phyloP scores from a whole-genome alignment of 139 green algal genomes.

The Volvox reticuliferus region DNA sequence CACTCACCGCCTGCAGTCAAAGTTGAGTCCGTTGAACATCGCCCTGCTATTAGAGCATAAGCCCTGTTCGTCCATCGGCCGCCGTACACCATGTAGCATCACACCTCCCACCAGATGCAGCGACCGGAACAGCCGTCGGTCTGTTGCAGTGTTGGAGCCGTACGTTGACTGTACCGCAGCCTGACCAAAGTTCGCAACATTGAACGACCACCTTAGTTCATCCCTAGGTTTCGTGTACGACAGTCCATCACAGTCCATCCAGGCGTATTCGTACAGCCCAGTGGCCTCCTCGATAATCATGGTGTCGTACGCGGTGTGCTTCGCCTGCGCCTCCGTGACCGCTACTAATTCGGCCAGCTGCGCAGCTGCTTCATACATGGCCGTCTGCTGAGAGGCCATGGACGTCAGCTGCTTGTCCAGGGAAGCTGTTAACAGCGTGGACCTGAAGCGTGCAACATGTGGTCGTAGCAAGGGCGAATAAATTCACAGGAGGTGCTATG shows the following conservation, averaged over 20 bases:
- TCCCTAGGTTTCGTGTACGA: not conserved
- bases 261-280: conserved; percentile 25
- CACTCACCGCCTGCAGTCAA: not conserved
- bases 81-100: conserved; percentile 50
- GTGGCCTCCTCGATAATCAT: not conserved
- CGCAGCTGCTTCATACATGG: not conserved
- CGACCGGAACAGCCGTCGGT: not conserved
- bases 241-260: not conserved
- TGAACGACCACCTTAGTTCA: not conserved
- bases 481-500: no score
- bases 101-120: conserved; percentile 36
- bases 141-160: not conserved
- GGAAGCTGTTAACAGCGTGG: not conserved
- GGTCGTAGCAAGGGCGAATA: no score
- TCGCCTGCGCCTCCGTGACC: not conserved
- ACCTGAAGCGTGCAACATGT: not conserved
- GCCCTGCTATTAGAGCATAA: not conserved
- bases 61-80: not conserved
- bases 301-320: not conserved
- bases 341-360: not conserved
- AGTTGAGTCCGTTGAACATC: not conserved
- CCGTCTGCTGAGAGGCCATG: not conserved
- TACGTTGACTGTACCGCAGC: no score
- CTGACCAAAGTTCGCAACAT: not conserved
- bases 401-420: not conserved